Evolutionary conservation across 306 rosid genomes (phyloP), one percentile per base, ranked within the genome.

Genomic region (Cucumis hystrix): DNA sequence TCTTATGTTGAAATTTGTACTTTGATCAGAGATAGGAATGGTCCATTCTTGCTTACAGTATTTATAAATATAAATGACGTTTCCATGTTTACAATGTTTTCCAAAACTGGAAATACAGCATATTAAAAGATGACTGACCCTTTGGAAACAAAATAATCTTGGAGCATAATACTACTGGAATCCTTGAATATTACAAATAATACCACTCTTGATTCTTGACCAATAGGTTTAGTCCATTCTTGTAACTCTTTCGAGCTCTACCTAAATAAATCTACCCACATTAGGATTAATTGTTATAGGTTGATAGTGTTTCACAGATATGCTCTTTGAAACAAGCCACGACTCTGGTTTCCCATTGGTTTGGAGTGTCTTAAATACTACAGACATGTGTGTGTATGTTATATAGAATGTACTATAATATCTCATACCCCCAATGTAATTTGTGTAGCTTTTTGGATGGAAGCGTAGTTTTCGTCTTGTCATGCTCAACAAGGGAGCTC

Each of bases 371-470:
- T 60, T 23, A 12, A 33, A 63, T 14, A 63, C 69, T 39, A 65
- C 49, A 39, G 47, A 39, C 28, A 14, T 14, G 25, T 7, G 10
- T 41, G 47, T 1, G 47, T 30, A 62, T 7, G 10, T 41, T 47
- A 47, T 13, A 47, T 47, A 47, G 4, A 47, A 47, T 47, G 54
- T 47, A 47, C 54, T 5, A 12, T 47, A 70, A 28, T 49, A 70
- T 70, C 59, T 15, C 76, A 70, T 70, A 71, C 76, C 76, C 76
- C 76, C 76, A 71, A 71, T 71, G 60, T 71, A 71, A 71, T 15
- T 71, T 71, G n/a, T 71, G 59, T 28, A 47, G 76, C 76, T 49
- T 71, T 45, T 71, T 71, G 56, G 76, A 71, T 28, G 76, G 41
- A 47, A 49, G 40, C 12, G n/a, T 20, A 70, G 76, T 25, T 45